Base-by-base conservation (phyloP, 768 basidiomycete species). In the Hirschioporus abietinus region DNA sequence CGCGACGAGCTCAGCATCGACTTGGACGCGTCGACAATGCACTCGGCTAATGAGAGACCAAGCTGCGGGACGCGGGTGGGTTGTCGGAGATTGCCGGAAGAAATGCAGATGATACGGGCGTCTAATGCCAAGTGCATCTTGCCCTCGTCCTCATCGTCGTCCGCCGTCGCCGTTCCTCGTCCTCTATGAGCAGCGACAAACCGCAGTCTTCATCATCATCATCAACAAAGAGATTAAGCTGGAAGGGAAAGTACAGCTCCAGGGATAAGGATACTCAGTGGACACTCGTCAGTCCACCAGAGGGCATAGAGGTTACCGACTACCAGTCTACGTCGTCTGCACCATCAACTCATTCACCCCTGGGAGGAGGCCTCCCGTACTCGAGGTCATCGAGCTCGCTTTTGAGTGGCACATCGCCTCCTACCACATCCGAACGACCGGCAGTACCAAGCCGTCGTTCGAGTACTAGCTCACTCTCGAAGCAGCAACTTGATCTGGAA, bases 401-500 rank as follows among this genome's bases (percentile, higher is more conserved):
- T 52, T 15, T 52, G 42, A 52, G 42, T 52, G 42, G 42, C 12
- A 52, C 42, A 12, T 52, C 42, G 42, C 42, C 42, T 52, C 42
- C 42, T 15, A 52, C 42, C 15, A 52, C 42, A 5, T 52, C 42
- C 42, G 42, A 52, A 20, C 42, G 42, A 52, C 42, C 42, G 42
- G 42, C 42, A 52, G 20, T 52, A 52, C 42, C 42, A 52, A 52
- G 42, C 9, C 60, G 60, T 34, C 60, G 60, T 61, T 25, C 60
- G 25, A 61, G 60, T 15, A 25, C 73, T 42, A 72, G 69, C 63
- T 68, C 72, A 68, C 76, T 78, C 57, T 77, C 76, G 58, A 75
- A 75, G 65, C 72, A 83, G 73, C 75, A 82, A 63, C 74, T 82
- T 64, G 81, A 84, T 71, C 72, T 79, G 64, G 83, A 86, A 78